Base-by-base conservation (phyloP, 2,329 filamentous ascomycete genomes). In the Ascosphaera acerosa region DNA sequence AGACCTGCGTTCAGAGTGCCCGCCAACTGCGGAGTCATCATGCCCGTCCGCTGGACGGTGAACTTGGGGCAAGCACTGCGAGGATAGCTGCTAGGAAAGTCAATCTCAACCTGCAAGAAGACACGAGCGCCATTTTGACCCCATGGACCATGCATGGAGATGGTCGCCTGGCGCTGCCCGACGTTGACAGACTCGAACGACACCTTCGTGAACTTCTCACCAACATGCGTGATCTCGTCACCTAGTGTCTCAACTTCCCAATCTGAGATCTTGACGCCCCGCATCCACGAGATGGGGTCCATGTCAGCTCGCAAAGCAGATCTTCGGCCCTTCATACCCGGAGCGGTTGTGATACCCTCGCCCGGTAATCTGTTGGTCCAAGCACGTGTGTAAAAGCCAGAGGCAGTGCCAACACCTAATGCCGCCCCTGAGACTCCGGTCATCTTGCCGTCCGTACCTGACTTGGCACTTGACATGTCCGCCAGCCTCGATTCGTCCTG, bases 401-500 rank as follows among this genome's bases (percentile, higher is more conserved):
- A 62, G 47, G 46, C 64, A 53, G 45, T 57, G 44, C 41, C 64
- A 42, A 55, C 48, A 43, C 57, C 49, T 46, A 55, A 39, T 12
- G 49, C 53, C 12, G 9, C 12, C 12, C 20, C 20, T 9, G 9
- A 12, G 12, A 12, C 12, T 23, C 12, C 9, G 20, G 9, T 23
- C 12, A 9, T 12, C 12, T 23, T 23, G 9, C 9, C 20, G 12
- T 9, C 20, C 12, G 9, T 12, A 9, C 9, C 9, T 9, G 9
- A 12, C 9, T 9, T 9, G 9, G 12, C 12, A 9, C 12, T 12
- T 23, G 20, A 12, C 12, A 9, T 9, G 12, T 23, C 59, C 23
- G 58, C 48, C 30, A 55, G 56, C 34, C 66, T 65, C 33, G 75
- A 71, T 14, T 75, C 61, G 25, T 80, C 70, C 29, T 77, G 70